Evolutionary conservation across 2,329 filamentous ascomycete species (phyloP).

Genomic region (Pyrenophora seminiperda): DNA sequence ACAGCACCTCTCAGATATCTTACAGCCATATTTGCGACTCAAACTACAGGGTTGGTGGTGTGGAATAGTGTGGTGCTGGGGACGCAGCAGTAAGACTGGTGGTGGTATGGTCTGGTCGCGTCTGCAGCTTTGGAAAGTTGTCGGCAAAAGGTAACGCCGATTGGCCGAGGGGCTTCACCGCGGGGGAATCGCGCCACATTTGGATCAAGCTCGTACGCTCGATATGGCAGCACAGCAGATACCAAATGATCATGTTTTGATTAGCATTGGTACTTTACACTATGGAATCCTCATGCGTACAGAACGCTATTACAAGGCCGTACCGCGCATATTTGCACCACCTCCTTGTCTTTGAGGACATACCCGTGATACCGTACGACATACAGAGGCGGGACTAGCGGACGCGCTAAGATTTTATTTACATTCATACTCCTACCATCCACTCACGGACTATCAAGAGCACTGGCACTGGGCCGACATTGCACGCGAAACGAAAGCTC

Average conservation of each 20-base stretch:
- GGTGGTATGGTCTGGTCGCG: constrained; percentile 6
- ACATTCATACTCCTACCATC: constrained; percentile 1
- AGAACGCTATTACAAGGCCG: too few relatives aligned
- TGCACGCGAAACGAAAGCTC: not conserved
- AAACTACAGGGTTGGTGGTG: not conserved
- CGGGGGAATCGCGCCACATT: constrained; percentile 9
- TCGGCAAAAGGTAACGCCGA: constrained; percentile 21
- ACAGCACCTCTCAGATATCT: not conserved
- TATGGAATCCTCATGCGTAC: too few relatives aligned
- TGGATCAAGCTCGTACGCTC: not conserved
- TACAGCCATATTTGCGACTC: constrained; percentile 49
- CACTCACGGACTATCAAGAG: not conserved
- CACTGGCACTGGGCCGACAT: not conserved
- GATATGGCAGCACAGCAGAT: not conserved
- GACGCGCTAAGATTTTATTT: constrained; percentile 12
- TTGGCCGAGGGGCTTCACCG: constrained; percentile 6
- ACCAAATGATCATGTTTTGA: too few relatives aligned
- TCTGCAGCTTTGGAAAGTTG: constrained; percentile 21
- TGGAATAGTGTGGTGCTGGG: constrained; percentile 3
- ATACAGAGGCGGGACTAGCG: constrained; percentile 7
- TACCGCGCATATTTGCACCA: too few relatives aligned
- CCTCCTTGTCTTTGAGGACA: too few relatives aligned
- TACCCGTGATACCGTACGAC: too few relatives aligned
- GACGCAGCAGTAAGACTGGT: constrained; percentile 2
- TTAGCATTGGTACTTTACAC: too few relatives aligned